A percentile compares a stretch with the other conserved stretches of the same genome.
phyloP scores from a whole-genome alignment of 148 eudicot genomes.

The Cornus suecica region DNA sequence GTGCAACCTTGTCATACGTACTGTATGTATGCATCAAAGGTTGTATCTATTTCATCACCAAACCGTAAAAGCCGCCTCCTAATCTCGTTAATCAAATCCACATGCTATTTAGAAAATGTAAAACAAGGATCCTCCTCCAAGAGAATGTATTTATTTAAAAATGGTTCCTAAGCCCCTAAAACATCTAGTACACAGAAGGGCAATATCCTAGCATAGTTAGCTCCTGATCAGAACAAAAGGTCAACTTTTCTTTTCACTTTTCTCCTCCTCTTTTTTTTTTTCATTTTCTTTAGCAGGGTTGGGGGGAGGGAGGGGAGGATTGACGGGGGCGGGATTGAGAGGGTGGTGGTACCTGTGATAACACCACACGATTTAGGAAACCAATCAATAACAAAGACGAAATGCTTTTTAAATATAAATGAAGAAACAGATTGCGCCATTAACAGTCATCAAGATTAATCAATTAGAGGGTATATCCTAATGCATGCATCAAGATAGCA shows the following conservation, averaged over 20 bases:
- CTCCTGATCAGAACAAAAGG: not conserved
- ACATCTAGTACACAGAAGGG: not conserved
- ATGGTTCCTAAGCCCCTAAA: too few species aligned
- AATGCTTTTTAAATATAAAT: too few species aligned
- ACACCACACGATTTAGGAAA: not conserved
- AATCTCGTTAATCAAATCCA: not conserved
- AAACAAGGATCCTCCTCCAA: not conserved
- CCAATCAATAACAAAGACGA: too few species aligned
- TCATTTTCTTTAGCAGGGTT: too few species aligned
- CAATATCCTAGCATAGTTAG: not conserved
- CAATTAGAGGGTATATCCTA: not conserved
- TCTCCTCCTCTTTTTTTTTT: too few species aligned
- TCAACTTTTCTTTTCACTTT: too few species aligned
- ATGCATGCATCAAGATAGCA: not conserved
- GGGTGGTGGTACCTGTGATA: too few species aligned
- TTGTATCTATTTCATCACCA: not conserved
- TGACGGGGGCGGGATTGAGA: too few species aligned
- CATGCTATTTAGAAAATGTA: not conserved
- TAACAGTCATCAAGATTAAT: not conserved
- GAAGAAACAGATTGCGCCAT: not conserved
- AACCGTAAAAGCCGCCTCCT: not conserved
- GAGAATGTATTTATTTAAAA: too few species aligned
- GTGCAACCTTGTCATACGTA: not conserved
- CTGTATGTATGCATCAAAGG: not conserved
- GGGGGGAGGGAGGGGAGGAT: too few species aligned